Evolutionary conservation across 176 grass and related monocot species (phyloP).

Genomic region (Eleusine indica): DNA sequence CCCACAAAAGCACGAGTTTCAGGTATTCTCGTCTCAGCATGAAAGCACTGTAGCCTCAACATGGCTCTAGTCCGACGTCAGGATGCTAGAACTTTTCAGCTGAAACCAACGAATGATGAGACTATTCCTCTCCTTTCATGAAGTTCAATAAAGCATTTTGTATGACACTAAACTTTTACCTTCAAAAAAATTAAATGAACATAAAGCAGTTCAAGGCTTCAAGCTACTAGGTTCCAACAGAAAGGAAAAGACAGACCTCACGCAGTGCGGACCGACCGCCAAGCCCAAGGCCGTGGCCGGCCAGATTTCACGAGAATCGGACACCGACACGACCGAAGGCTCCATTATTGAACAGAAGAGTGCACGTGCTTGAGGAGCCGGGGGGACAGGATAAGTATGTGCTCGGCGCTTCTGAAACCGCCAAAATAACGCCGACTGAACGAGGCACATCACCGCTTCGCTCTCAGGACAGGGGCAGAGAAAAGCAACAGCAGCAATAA

Average conservation of each 20-base stretch:
- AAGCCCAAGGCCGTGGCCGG: no score
- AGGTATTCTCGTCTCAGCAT: background rate
- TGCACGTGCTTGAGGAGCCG: background rate
- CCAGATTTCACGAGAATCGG: background rate
- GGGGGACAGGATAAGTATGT: background rate
- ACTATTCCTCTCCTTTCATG: background rate
- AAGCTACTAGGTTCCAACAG: background rate
- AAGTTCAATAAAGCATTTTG: background rate
- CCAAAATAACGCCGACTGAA: background rate
- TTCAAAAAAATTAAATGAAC: background rate
- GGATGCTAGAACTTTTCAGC: background rate
- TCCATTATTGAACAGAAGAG: background rate
- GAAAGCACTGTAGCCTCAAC: no score
- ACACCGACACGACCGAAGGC: background rate
- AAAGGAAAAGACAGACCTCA: background rate
- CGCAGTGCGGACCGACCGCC: background rate
- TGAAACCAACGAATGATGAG: background rate
- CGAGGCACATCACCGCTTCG: background rate
- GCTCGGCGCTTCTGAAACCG: background rate
- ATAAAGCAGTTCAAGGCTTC: background rate
- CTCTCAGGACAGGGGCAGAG: background rate
- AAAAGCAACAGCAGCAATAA: background rate
- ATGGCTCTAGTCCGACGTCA: background rate
- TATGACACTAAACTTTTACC: background rate
- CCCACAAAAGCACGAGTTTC: background rate